Evolutionary conservation across 345 rosid genomes (phyloP).

Genomic region (Corymbia maculata): DNA sequence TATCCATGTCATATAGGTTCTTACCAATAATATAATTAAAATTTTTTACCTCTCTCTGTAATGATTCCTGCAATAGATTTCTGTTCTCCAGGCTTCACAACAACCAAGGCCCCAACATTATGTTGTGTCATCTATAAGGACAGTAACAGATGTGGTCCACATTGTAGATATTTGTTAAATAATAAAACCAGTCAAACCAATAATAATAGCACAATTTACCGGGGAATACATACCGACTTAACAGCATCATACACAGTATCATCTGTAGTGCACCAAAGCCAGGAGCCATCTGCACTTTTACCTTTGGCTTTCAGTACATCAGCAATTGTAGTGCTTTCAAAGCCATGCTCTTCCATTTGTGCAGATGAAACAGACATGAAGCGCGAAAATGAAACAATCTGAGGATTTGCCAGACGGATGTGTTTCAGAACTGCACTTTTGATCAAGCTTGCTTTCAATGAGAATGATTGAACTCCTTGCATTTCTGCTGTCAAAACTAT

Average conservation of each 20-base stretch:
- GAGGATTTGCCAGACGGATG: conserved; percentile 52
- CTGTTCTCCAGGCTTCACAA: conserved; percentile 87
- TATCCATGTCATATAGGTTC: background rate
- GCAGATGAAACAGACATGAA: conserved; percentile 49
- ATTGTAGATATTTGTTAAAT: background rate
- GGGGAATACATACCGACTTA: conserved; percentile 53
- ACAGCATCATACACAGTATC: conserved; percentile 92
- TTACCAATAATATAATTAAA: background rate
- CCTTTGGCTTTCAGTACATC: conserved; percentile 79
- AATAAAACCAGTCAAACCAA: background rate
- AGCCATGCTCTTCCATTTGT: conserved; percentile 84
- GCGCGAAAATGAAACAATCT: conserved; percentile 40
- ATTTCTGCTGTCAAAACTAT: background rate
- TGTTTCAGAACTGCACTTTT: conserved; percentile 46
- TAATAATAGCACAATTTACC: background rate
- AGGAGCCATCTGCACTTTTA: conserved; percentile 89
- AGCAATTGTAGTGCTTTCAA: conserved; percentile 80
- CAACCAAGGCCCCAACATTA: conserved; percentile 96
- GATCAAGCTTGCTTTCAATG: conserved; percentile 10
- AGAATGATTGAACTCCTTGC: background rate
- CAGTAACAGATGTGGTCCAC: background rate
- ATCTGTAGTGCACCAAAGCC: conserved; percentile 98
- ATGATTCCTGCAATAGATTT: conserved; percentile 89
- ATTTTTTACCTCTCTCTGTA: conserved; percentile 80
- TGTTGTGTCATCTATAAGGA: conserved; percentile 88